These are phyloP conservation scores for Silene coronaria DNA, from an alignment of 179 eudicot genomes.

Conservation along the genomic window DNA sequence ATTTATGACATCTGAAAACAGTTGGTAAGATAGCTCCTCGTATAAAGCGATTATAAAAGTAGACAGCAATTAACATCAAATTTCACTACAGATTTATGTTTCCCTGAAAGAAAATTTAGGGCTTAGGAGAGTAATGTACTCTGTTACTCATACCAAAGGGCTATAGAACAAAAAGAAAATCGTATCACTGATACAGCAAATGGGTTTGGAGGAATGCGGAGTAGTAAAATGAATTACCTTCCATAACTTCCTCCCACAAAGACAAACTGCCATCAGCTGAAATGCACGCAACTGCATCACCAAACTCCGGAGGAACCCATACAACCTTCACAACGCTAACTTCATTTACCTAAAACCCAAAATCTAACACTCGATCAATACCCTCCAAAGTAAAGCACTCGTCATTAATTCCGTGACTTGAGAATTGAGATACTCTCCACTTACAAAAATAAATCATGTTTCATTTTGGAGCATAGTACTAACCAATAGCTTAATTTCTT, in stretches of 20 bases:
- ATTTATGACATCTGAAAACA: background rate
- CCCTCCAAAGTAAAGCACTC: background rate
- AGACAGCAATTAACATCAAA: background rate
- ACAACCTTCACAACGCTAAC: conserved; percentile 59
- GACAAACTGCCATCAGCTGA: conserved; percentile 67
- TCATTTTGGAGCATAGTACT: background rate
- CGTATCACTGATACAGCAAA: background rate
- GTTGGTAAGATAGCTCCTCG: background rate
- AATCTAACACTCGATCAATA: conserved; percentile 8
- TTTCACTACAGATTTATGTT: background rate
- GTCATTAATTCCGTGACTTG: background rate
- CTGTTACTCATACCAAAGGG: background rate
- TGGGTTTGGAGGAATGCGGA: background rate
- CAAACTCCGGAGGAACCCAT: conserved; percentile 92
- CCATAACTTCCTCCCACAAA: conserved; percentile 81
- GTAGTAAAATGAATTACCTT: conserved; percentile 36
- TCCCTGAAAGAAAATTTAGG: background rate
- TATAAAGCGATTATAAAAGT: background rate
- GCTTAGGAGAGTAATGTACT: background rate
- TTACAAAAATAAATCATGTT: background rate
- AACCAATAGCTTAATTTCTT: background rate
- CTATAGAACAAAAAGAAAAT: background rate
- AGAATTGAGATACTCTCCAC: background rate
- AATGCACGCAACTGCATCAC: conserved; percentile 82
- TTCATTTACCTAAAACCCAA: conserved; percentile 44